phyloP scores from a whole-genome alignment of 441 rosid genomes.

The Biscutella laevigata region DNA sequence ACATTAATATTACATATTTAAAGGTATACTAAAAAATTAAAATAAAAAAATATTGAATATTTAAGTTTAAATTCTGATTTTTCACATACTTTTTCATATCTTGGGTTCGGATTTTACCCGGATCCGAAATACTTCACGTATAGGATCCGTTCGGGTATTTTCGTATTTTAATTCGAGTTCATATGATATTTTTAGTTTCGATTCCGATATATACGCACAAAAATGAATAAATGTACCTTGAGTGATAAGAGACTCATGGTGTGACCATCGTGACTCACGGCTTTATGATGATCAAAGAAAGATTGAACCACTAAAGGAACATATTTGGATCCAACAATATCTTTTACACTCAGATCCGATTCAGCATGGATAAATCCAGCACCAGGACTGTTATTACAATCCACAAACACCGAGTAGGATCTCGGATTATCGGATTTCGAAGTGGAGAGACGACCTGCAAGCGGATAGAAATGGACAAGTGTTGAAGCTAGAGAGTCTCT shows the following conservation, averaged over 20 bases:
- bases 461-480: slow-evolving; percentile 60
- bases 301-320: slow-evolving; percentile 52
- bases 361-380: slow-evolving; percentile 49
- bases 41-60: too few relatives aligned
- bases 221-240: slow-evolving; percentile 26
- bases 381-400: slow-evolving; percentile 47
- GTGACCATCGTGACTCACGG: slow-evolving; percentile 53
- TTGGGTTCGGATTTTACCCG: too few relatives aligned
- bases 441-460: slow-evolving; percentile 51
- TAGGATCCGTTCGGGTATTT: too few relatives aligned
- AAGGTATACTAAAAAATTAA: too few relatives aligned
- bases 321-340: slow-evolving; percentile 39
- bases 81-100: too few relatives aligned
- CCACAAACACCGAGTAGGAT: slow-evolving; percentile 36
- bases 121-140: too few relatives aligned
- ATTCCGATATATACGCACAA: neutral
- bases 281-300: slow-evolving; percentile 54
- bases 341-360: slow-evolving; percentile 31
- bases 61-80: too few relatives aligned
- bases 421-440: slow-evolving; percentile 25
- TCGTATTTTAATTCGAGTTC: too few relatives aligned
- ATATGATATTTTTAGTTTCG: too few relatives aligned
- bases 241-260: slow-evolving; percentile 35
- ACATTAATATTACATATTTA: too few relatives aligned
- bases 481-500: slow-evolving; percentile 40